Percentiles rank a stretch among this genome's conserved stretches.
Conservation (phyloP, 2,329 filamentous ascomycete genomes). For the Pseudogymnoascus sp. region DNA sequence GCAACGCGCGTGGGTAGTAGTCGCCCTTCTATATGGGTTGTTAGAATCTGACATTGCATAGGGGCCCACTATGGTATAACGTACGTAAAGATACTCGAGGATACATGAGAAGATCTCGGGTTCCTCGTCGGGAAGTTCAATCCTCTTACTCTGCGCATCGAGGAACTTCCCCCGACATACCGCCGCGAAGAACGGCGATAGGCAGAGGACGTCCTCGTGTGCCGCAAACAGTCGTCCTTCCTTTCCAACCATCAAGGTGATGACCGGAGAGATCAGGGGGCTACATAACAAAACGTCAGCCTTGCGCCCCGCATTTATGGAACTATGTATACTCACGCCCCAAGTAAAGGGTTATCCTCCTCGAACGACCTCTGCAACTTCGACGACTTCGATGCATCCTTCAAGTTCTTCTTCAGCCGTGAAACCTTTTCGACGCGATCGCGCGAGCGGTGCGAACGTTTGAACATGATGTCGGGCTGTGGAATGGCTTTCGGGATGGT, state of each 20-base stretch:
- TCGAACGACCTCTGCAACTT: constrained; percentile 81
- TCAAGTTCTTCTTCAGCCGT: constrained; percentile 70
- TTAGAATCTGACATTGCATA: background rate
- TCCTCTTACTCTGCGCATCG: constrained; percentile 68
- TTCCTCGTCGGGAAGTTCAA: constrained; percentile 66
- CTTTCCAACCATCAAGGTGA: constrained; percentile 75
- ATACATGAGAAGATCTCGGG: constrained; percentile 88
- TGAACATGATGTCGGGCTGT: constrained; percentile 60
- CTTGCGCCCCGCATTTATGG: constrained; percentile 14
- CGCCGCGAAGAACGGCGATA: constrained; percentile 75
- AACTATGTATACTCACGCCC: constrained; percentile 32
- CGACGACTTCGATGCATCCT: constrained; percentile 70
- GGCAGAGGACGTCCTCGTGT: constrained; percentile 82
- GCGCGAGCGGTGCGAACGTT: constrained; percentile 76
- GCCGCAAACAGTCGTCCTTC: constrained; percentile 89
- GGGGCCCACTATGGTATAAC: background rate
- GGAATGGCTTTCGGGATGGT: constrained; percentile 16
- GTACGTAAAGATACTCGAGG: constrained; percentile 81
- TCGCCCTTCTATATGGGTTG: constrained; percentile 58
- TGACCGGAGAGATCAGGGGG: constrained; percentile 55
- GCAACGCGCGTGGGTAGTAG: constrained; percentile 83
- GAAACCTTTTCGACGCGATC: constrained; percentile 83
- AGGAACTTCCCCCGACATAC: constrained; percentile 64
- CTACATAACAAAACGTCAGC: constrained; percentile 12
- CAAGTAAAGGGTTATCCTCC: constrained; percentile 37